Base-by-base conservation (phyloP, 495 filamentous ascomycete genomes). In the Aspergillus conjunctus region DNA sequence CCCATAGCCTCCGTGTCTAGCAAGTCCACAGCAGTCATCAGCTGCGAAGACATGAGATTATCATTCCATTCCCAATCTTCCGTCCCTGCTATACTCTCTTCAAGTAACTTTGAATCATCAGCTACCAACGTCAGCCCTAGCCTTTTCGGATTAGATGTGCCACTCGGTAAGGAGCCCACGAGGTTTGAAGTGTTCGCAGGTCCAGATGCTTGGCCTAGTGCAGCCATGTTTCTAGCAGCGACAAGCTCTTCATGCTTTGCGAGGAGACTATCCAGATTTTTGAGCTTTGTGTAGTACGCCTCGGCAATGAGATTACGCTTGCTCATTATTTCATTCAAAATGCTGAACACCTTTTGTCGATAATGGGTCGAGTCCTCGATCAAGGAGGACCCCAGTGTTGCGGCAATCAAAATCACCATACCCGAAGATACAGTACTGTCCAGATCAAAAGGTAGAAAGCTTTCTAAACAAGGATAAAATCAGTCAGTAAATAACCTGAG, bases 401-500 rank as follows among this genome's bases (percentile, higher is more conserved):
- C 63, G 9, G 67, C 68, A 18, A 77, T 67, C 11, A 73, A 64
- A 11, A 77, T 73, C 54, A 76, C 70, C 1, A 76, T 62, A 5
- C 71, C 67, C 43, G 73, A 76, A 15, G 72, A 66, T 26, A 73
- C 77, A 15, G 71, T 62, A 41, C 73, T 71, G 51, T 79, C 77
- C 32, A 77, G 73, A 59, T 79, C 77, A 41, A 79, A 79, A 10
- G 76, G 71, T 17, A 79, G 72, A 56, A 79, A 79, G 4, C 69
- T 75, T 65, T 79, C 77, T 79, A 50, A 46, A 4, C 14, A 32
- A 20, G 1, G 44, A 6, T 9, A 11, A 48, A 48, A 10, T 4
- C 10, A 4, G 20, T 54, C 8, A 22, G 26, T 20, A 22, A 11
- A 48, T 20, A 22, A 7, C 10, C 21, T 18, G 17, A 22, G n/a